Conservation (phyloP, 345 rosid species). For the Gossypium australe region DNA sequence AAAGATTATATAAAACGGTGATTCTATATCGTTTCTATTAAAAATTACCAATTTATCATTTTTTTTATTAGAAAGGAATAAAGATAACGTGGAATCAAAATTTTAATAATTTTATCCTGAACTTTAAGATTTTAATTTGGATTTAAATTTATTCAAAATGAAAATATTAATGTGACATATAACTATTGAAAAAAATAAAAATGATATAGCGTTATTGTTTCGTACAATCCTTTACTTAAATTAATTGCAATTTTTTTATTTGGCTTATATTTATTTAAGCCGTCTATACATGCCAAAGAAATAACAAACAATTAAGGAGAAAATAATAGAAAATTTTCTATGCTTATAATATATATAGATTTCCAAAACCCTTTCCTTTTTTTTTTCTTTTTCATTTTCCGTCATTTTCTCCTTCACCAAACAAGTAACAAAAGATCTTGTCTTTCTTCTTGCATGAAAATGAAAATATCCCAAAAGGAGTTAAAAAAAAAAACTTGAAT, state of each 20-base stretch:
- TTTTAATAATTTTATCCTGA: no score
- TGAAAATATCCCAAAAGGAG: neutral
- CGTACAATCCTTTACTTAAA: no score
- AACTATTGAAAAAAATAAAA: no score
- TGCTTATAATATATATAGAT: neutral
- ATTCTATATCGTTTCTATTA: fast-evolving
- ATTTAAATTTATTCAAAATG: no score
- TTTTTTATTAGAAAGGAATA: fast-evolving
- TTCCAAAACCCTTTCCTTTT: neutral
- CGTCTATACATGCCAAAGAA: neutral
- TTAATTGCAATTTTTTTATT: no score
- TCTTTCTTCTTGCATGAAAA: neutral
- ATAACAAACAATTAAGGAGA: neutral
- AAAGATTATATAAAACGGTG: no score
- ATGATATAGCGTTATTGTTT: no score
- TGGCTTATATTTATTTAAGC: neutral
- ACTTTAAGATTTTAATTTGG: no score
- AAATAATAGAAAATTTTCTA: neutral
- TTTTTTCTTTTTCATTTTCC: no score
- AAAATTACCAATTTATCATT: no score
- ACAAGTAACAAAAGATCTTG: neutral
- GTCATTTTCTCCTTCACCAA: neutral
- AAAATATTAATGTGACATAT: no score
- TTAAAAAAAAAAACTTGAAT: neutral
- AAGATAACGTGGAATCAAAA: fast-evolving